Conservation (phyloP, 2,329 filamentous ascomycete genomes). For the Colletotrichum sp. region DNA sequence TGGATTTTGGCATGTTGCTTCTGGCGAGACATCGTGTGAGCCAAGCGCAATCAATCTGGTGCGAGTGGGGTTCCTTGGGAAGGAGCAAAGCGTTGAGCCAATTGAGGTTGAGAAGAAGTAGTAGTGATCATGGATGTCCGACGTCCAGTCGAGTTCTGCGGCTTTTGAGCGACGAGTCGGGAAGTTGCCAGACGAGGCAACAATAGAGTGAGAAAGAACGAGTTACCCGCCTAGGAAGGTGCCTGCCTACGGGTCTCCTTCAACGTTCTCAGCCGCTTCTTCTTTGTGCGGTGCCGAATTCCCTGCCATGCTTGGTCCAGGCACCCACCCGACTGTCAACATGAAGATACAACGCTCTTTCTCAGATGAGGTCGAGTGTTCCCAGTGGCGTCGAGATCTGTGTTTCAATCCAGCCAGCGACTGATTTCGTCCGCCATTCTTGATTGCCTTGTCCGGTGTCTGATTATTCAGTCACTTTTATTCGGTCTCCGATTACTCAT, state of each 20-base stretch:
- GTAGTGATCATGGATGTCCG: not conserved
- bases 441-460: not conserved
- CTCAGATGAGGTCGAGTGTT: not conserved
- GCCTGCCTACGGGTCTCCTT: not conserved
- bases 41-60: not conserved
- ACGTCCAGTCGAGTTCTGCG: not conserved
- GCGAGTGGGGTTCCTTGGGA: not conserved
- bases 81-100: not conserved
- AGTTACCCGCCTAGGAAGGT: not conserved
- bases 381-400: not conserved
- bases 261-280: not conserved
- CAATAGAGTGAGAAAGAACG: not conserved
- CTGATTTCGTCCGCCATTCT: not conserved
- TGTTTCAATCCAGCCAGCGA: not conserved
- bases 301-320: not conserved
- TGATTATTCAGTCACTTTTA: not conserved
- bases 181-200: not conserved
- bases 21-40: not conserved
- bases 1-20: not conserved
- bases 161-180: not conserved
- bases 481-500: not conserved
- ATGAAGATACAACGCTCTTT: not conserved
- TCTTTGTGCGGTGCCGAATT: not conserved
- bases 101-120: not conserved
- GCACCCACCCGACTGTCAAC: not conserved